These are phyloP conservation scores for Haplosporangium gracile DNA, from an alignment of 192 early-diverging fungal genomes.

Conservation along the genomic window DNA sequence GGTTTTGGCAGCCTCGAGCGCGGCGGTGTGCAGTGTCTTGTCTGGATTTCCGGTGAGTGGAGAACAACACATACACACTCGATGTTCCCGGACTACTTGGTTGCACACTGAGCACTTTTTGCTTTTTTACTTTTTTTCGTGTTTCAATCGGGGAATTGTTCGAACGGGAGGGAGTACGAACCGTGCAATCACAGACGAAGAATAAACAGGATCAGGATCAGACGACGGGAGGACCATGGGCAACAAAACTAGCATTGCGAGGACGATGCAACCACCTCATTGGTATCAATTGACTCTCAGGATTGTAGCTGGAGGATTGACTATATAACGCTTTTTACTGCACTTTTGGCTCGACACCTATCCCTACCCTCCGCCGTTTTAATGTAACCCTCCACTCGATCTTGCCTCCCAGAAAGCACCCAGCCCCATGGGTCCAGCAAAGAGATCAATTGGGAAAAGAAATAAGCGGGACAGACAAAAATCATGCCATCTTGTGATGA, in stretches of 20 bases:
- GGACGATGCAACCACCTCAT: neutral
- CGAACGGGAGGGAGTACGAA: neutral
- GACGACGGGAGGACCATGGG: neutral
- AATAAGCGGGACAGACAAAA: neutral
- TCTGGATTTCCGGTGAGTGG: slow-evolving; percentile 76
- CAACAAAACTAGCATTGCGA: neutral
- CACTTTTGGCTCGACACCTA: neutral
- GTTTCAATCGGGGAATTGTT: neutral
- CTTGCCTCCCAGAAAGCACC: neutral
- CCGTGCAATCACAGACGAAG: no score
- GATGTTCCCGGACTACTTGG: neutral
- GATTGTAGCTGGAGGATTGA: neutral
- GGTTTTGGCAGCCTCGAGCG: slow-evolving; percentile 75
- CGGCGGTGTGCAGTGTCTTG: slow-evolving; percentile 75
- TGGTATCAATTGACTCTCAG: neutral
- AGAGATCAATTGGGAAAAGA: neutral
- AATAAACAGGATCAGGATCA: neutral
- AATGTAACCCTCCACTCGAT: neutral
- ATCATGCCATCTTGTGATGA: neutral
- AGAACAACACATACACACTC: neutral
- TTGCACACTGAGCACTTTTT: neutral
- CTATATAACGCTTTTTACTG: neutral
- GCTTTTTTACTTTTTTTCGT: neutral
- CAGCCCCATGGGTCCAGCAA: neutral
- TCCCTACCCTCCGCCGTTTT: neutral